phyloP scores from a whole-genome alignment of 73 alveolate genomes.

The Paraurostyla sp. region DNA sequence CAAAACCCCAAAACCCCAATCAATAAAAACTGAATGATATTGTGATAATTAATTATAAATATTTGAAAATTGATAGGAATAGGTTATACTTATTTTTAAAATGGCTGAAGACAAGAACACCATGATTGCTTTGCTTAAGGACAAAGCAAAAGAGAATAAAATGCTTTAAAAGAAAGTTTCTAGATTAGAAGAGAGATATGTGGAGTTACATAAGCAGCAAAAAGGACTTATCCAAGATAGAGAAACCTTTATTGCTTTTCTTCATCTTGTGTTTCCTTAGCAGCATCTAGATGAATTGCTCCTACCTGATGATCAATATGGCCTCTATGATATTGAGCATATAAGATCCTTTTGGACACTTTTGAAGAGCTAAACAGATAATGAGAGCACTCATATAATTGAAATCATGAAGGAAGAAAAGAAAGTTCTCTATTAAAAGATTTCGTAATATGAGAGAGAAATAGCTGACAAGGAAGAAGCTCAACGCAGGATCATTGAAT shows the following conservation, averaged over 20 bases:
- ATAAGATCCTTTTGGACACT: constrained; percentile 19
- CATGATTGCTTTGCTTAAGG: constrained; percentile 62
- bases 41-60: too few species aligned
- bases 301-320: constrained; percentile 48
- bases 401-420: constrained; percentile 57
- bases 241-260: constrained; percentile 58
- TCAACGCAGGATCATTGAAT: constrained; percentile 4
- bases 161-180: constrained; percentile 54
- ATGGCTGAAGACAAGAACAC: constrained; percentile 56
- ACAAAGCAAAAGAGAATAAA: constrained; percentile 72
- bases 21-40: too few species aligned
- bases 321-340: constrained; percentile 63
- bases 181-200: constrained; percentile 74
- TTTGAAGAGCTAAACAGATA: constrained; percentile 7
- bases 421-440: constrained; percentile 25
- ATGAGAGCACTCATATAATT: constrained; percentile 49
- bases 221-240: constrained; percentile 59
- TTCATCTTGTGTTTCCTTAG: constrained; percentile 53
- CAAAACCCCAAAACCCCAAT: too few species aligned
- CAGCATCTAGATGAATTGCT: constrained; percentile 50
- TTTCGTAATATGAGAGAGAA: constrained; percentile 25
- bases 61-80: too few species aligned
- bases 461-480: constrained; percentile 34
- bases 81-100: not conserved
- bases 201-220: constrained; percentile 52